Conservation (phyloP, 2,329 filamentous ascomycete genomes). For the Paraphoma sp. region DNA sequence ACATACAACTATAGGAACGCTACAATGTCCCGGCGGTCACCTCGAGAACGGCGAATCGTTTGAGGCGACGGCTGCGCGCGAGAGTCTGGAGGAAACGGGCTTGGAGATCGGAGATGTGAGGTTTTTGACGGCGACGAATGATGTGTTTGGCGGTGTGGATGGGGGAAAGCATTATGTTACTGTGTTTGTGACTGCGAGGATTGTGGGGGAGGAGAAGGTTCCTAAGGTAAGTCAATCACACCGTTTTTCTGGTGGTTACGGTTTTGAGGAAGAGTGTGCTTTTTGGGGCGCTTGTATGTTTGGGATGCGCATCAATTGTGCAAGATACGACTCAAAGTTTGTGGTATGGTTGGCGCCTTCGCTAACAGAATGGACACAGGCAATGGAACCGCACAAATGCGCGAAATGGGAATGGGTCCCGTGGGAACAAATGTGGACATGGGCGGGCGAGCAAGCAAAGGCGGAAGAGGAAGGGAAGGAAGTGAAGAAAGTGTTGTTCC, state of each 20-base stretch:
- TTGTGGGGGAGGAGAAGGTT: slow-evolving; percentile 56
- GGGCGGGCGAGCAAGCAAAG: slow-evolving; percentile 42
- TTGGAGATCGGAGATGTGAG: slow-evolving; percentile 57
- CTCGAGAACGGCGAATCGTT: slow-evolving; percentile 72
- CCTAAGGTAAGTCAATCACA: slow-evolving; percentile 57
- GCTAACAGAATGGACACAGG: slow-evolving; percentile 11
- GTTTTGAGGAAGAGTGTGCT: too few species aligned
- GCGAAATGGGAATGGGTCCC: slow-evolving; percentile 60
- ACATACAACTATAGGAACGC: slow-evolving; percentile 64
- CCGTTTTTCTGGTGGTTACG: too few species aligned
- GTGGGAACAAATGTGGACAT: slow-evolving; percentile 56
- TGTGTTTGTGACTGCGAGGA: slow-evolving; percentile 66
- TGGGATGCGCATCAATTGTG: too few species aligned
- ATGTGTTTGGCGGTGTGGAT: slow-evolving; percentile 60
- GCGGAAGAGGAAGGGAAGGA: slow-evolving; percentile 33
- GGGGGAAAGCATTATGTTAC: slow-evolving; percentile 78
- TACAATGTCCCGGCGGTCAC: slow-evolving; percentile 76
- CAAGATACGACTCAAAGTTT: too few species aligned
- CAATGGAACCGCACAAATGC: slow-evolving; percentile 62
- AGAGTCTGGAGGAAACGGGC: slow-evolving; percentile 74
- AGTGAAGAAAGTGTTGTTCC: slow-evolving; percentile 50
- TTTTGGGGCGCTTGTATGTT: too few species aligned
- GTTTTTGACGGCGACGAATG: slow-evolving; percentile 70
- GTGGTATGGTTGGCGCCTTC: too few species aligned
- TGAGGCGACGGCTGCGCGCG: slow-evolving; percentile 68